These are phyloP conservation scores for Fusarium sp. DNA, from an alignment of 2,329 filamentous ascomycete genomes.

Conservation along the genomic window DNA sequence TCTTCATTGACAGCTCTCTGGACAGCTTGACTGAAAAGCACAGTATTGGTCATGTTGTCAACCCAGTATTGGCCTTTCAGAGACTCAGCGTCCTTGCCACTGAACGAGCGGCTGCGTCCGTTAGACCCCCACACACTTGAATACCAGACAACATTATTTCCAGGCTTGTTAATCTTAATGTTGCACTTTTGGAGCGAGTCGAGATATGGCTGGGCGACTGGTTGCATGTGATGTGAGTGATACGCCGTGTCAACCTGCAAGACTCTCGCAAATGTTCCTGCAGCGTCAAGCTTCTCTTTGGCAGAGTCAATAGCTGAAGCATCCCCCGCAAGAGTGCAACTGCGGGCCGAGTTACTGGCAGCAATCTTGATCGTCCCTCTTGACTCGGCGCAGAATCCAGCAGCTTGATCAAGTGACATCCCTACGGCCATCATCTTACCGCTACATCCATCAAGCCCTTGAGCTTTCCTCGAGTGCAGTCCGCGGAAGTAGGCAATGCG, in stretches of 20 bases:
- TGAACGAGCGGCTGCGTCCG: not conserved
- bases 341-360: not conserved
- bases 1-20: not conserved
- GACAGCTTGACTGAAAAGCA: constrained; percentile 49
- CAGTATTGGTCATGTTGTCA: constrained; percentile 33
- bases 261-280: not conserved
- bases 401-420: not conserved
- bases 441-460: not conserved
- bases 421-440: not conserved
- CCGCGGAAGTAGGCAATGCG: not conserved
- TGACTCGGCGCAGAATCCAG: not conserved
- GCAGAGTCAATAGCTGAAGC: not conserved
- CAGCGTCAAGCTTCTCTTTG: not conserved
- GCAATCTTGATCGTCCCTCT: not conserved
- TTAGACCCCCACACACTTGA: not conserved
- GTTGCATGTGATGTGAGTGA: not conserved
- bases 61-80: constrained; percentile 7
- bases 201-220: not conserved
- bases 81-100: not conserved
- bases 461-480: not conserved
- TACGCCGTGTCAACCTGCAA: not conserved
- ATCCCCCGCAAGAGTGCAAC: not conserved
- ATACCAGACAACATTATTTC: not conserved
- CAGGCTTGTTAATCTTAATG: not conserved
- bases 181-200: not conserved